A percentile compares a stretch with the other conserved stretches of the same genome.
These are phyloP conservation scores for Orychophragmus violaceus DNA, from an alignment of 345 rosid genomes.

Conservation along the genomic window DNA sequence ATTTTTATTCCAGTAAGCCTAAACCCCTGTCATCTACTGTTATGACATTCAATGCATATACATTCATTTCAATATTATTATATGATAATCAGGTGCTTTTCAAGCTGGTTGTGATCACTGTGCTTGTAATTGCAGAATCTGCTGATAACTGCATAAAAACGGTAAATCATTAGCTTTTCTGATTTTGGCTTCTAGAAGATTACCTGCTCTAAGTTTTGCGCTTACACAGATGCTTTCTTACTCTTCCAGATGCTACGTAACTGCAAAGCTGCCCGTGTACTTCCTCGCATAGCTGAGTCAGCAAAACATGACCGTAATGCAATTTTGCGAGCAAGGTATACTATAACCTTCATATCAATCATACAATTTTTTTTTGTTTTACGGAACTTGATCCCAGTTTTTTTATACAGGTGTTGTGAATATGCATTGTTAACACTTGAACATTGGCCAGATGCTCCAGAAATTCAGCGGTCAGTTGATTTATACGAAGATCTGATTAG, in stretches of 20 bases:
- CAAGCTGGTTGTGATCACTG: constrained; percentile 99
- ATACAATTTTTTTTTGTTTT: constrained; percentile 13
- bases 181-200: not conserved
- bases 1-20: constrained; percentile 81
- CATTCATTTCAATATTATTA: constrained; percentile 27
- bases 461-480: constrained; percentile 87
- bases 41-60: constrained; percentile 15
- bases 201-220: constrained; percentile 17
- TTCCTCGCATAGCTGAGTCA: constrained; percentile 85
- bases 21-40: constrained; percentile 1
- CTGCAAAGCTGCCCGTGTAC: constrained; percentile 90
- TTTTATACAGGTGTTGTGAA: constrained; percentile 81
- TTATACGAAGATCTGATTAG: constrained; percentile 81
- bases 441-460: constrained; percentile 98
- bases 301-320: constrained; percentile 95
- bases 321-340: constrained; percentile 83
- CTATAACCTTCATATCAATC: not conserved
- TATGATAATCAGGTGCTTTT: constrained; percentile 88
- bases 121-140: constrained; percentile 98
- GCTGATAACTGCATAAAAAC: constrained; percentile 98
- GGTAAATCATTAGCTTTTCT: constrained; percentile 34
- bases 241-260: constrained; percentile 79
- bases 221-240: constrained; percentile 31
- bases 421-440: constrained; percentile 90
- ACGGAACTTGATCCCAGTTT: constrained; percentile 2